phyloP scores from a whole-genome alignment of 2,329 filamentous ascomycete species.

The Scorias spongiosa region DNA sequence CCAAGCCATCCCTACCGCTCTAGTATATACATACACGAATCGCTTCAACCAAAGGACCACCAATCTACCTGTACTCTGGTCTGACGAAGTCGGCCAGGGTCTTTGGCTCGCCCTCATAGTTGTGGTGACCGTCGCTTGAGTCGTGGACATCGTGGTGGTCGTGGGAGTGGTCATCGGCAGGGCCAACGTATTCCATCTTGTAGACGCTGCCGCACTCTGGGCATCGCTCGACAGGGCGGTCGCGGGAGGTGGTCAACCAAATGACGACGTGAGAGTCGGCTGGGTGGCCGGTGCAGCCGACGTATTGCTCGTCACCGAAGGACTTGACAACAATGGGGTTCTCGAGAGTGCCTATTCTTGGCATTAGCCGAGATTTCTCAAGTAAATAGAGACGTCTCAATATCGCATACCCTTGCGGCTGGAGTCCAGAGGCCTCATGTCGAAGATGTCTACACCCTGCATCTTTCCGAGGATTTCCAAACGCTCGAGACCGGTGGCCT shows the following conservation, averaged over 20 bases:
- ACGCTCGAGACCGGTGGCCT: conserved; percentile 94
- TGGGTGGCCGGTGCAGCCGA: conserved; percentile 87
- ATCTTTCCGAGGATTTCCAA: conserved; percentile 98
- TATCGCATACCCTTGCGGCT: conserved; percentile 58
- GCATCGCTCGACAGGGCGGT: conserved; percentile 88
- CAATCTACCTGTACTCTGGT: conserved; percentile 71
- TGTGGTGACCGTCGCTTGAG: conserved; percentile 34
- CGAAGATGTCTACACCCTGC: conserved; percentile 94
- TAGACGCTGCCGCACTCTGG: conserved; percentile 90
- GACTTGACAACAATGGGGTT: conserved; percentile 84
- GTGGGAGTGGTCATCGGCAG: conserved; percentile 49
- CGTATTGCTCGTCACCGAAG: conserved; percentile 89
- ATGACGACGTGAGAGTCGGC: conserved; percentile 80
- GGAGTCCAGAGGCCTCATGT: conserved; percentile 91
- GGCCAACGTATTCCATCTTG: conserved; percentile 95
- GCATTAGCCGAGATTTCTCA: background rate
- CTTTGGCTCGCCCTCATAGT: conserved; percentile 65
- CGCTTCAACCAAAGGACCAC: background rate
- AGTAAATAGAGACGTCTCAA: background rate
- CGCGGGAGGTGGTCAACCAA: conserved; percentile 80
- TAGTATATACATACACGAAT: background rate
- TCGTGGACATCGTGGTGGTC: conserved; percentile 35
- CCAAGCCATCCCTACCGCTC: background rate
- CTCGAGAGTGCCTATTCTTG: conserved; percentile 58
- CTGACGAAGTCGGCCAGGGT: conserved; percentile 92